Evolutionary conservation across 805 yeast species (phyloP).

Genomic region (Wickerhamiella bombiphila): DNA sequence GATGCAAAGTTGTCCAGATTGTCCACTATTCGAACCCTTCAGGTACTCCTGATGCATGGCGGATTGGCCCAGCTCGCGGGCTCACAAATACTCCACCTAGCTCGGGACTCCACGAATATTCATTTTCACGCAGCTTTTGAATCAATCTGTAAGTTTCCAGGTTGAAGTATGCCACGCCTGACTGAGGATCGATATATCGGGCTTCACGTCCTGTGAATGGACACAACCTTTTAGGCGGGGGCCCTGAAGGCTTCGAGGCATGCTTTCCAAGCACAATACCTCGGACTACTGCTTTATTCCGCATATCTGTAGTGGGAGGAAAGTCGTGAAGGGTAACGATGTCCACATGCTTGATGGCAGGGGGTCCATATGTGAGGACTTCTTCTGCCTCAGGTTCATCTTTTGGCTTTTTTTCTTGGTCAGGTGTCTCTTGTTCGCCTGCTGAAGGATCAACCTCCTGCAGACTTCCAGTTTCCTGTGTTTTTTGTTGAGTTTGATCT

Average conservation of each 20-base stretch:
- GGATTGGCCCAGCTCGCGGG: constrained; percentile 23
- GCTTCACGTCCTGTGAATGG: constrained; percentile 71
- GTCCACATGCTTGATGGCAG: constrained; percentile 35
- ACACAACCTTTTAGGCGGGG: constrained; percentile 42
- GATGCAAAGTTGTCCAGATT: too few relatives aligned
- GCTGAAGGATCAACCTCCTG: too few relatives aligned
- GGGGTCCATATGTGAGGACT: constrained; percentile 57
- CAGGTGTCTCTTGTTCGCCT: too few relatives aligned
- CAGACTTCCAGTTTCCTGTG: background rate
- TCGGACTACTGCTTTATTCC: constrained; percentile 18
- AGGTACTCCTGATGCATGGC: constrained; percentile 78
- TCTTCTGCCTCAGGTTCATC: too few relatives aligned
- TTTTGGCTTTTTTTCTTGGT: too few relatives aligned
- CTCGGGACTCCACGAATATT: constrained; percentile 37
- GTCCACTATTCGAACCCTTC: constrained; percentile 48
- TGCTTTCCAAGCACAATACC: constrained; percentile 47
- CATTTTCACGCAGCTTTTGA: constrained; percentile 33
- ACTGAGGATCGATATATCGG: constrained; percentile 72
- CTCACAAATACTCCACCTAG: constrained; percentile 33
- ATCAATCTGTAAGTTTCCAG: constrained; percentile 66
- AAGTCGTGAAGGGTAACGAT: constrained; percentile 40
- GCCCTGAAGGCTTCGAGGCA: constrained; percentile 13
- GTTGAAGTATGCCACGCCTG: constrained; percentile 74
- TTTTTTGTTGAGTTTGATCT: background rate
- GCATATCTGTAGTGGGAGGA: constrained; percentile 14